phyloP scores from a whole-genome alignment of 768 basidiomycete genomes.

The Phaffia australis region DNA sequence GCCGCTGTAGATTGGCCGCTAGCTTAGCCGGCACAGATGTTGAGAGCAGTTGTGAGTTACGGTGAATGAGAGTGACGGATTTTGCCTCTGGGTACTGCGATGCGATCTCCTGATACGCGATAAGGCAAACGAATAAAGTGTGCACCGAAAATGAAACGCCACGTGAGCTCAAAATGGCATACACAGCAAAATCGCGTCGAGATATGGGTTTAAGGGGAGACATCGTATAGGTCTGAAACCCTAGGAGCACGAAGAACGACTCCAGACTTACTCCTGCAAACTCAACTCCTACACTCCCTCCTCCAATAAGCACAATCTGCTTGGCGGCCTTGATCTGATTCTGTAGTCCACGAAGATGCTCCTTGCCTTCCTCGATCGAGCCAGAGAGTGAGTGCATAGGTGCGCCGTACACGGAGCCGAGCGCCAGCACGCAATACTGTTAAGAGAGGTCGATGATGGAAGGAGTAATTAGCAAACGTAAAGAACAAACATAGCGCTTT shows the following conservation, averaged over 20 bases:
- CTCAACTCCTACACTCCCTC: too few species aligned
- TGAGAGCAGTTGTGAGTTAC: constrained; percentile 7
- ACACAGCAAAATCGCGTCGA: background rate
- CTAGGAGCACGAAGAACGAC: background rate
- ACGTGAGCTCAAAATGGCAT: too few species aligned
- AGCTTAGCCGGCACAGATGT: constrained; percentile 8
- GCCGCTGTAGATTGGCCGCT: background rate
- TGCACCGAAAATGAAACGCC: too few species aligned
- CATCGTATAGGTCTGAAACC: background rate
- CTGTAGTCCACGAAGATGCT: constrained; percentile 4
- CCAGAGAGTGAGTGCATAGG: constrained; percentile 2
- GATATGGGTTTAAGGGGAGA: background rate
- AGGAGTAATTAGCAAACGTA: background rate
- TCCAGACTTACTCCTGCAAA: too few species aligned
- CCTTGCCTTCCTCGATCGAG: background rate
- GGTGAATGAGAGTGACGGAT: constrained; percentile 15
- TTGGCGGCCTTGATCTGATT: background rate
- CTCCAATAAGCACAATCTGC: too few species aligned
- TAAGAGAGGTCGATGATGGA: background rate
- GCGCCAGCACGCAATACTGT: constrained; percentile 16
- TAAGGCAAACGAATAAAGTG: too few species aligned
- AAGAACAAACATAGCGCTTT: background rate
- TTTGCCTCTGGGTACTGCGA: background rate
- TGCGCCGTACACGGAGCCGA: constrained; percentile 21
- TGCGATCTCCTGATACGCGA: too few species aligned